Percentiles rank a stretch among this genome's conserved stretches.
phyloP scores from a whole-genome alignment of 2,329 filamentous ascomycete genomes.

The Capronia epimyces region DNA sequence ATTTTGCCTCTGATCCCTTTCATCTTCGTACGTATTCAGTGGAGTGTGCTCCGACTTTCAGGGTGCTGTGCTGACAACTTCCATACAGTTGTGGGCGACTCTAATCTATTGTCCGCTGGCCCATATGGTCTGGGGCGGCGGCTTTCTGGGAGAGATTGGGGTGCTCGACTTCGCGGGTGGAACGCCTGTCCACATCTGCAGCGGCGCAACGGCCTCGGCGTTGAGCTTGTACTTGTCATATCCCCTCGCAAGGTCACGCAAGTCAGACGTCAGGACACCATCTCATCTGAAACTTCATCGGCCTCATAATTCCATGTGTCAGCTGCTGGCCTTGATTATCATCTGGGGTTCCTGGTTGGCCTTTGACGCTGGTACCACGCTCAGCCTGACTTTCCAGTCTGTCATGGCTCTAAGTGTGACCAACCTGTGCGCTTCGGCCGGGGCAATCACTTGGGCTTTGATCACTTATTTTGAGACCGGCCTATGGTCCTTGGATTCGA shows the following conservation, averaged over 20 bases:
- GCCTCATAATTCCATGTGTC: conserved; percentile 46
- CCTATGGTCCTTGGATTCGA: conserved; percentile 47
- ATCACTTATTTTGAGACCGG: conserved; percentile 43
- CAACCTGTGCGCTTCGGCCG: conserved; percentile 46
- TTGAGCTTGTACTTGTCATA: conserved; percentile 49
- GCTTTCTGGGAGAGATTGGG: conserved; percentile 64
- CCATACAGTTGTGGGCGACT: conserved; percentile 54
- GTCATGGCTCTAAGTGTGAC: conserved; percentile 49
- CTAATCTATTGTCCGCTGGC: conserved; percentile 65
- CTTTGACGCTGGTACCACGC: conserved; percentile 48
- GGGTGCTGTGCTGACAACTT: conserved; percentile 12
- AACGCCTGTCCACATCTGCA: conserved; percentile 69
- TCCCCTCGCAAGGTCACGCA: conserved; percentile 45
- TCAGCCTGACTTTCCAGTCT: conserved; percentile 47
- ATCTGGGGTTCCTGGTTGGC: conserved; percentile 51
- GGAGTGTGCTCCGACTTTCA: background rate
- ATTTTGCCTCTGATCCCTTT: conserved; percentile 46
- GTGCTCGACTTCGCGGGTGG: conserved; percentile 70
- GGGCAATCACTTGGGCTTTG: conserved; percentile 44
- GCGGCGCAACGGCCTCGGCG: conserved; percentile 47
- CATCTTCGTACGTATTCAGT: conserved; percentile 36
- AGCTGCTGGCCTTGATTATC: conserved; percentile 46
- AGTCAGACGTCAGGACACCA: conserved; percentile 43
- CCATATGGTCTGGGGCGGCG: conserved; percentile 74
- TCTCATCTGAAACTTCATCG: conserved; percentile 43